Evolutionary conservation across 1,284 basidiomycete genomes (phyloP).

Genomic region (Cryptococcus sp.): DNA sequence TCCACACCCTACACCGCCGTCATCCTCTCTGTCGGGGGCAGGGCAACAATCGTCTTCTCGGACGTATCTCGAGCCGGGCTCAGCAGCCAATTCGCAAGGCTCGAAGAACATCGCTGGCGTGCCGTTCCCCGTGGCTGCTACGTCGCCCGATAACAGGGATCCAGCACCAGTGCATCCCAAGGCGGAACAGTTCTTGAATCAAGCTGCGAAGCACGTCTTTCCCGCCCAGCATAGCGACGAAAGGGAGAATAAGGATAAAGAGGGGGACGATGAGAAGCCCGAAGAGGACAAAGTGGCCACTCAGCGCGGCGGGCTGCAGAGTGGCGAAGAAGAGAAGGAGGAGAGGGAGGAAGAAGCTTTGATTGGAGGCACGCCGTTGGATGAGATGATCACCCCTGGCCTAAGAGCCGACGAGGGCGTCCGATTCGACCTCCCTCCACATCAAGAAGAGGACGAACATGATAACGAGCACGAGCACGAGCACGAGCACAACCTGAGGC

Average conservation of each 20-base stretch:
- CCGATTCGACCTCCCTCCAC: background rate
- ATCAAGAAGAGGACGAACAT: background rate
- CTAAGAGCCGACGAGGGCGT: background rate
- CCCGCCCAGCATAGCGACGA: slow-evolving; percentile 20
- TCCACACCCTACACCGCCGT: no score
- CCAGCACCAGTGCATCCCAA: slow-evolving; percentile 22
- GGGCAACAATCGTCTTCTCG: background rate
- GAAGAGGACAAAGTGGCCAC: background rate
- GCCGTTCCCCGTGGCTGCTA: slow-evolving; percentile 20
- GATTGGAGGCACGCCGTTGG: slow-evolving; percentile 32
- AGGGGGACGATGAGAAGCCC: slow-evolving; percentile 7
- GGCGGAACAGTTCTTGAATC: slow-evolving; percentile 32
- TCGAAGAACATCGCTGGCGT: no score
- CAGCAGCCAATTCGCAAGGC: no score
- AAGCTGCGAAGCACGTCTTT: slow-evolving; percentile 33
- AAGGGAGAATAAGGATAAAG: slow-evolving; percentile 3
- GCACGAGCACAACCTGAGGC: background rate
- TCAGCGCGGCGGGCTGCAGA: background rate
- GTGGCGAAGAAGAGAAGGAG: slow-evolving; percentile 10
- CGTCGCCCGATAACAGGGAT: slow-evolving; percentile 11
- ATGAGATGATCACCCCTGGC: slow-evolving; percentile 25
- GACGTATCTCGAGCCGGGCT: no score
- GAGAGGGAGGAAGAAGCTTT: slow-evolving; percentile 28
- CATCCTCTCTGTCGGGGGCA: background rate
- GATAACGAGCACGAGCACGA: slow-evolving; percentile 1